These are phyloP conservation scores for Zychaea mexicana DNA, from an alignment of 371 early-diverging fungal genomes.

Conservation along the genomic window DNA sequence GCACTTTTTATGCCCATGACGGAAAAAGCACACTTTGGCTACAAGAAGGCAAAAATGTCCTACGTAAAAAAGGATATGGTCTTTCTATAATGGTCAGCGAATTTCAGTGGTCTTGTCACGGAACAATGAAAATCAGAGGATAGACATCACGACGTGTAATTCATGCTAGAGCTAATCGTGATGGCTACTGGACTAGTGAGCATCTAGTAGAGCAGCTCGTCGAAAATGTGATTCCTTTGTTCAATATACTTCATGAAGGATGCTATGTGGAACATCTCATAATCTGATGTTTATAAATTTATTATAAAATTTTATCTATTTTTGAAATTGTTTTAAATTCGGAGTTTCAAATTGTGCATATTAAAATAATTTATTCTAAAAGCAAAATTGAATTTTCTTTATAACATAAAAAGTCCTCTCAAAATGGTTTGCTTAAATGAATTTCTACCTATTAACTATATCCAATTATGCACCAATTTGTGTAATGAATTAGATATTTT, in stretches of 20 bases:
- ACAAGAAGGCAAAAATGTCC: neutral
- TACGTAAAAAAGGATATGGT: conserved; percentile 11
- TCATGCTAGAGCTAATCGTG: neutral
- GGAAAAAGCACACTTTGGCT: conserved; percentile 7
- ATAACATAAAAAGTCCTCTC: too few relatives aligned
- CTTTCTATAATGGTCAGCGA: conserved; percentile 13
- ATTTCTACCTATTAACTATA: too few relatives aligned
- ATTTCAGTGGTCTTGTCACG: conserved; percentile 16
- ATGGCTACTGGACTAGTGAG: conserved; percentile 7
- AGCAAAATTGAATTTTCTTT: too few relatives aligned
- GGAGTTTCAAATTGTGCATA: too few relatives aligned
- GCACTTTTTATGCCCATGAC: conserved; percentile 17
- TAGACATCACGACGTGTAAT: conserved; percentile 2
- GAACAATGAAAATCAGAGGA: conserved; percentile 4
- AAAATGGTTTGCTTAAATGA: too few relatives aligned
- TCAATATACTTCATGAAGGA: conserved; percentile 9
- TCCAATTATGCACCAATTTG: too few relatives aligned
- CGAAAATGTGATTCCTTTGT: conserved; percentile 10
- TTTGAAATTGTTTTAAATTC: too few relatives aligned
- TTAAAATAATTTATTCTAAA: too few relatives aligned
- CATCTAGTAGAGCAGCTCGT: conserved; percentile 12
- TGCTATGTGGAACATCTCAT: too few relatives aligned
- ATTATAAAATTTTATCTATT: too few relatives aligned
- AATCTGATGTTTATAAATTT: too few relatives aligned
- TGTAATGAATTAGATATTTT: too few relatives aligned